Evolutionary conservation across 75 land plant genomes (phyloP).

Genomic region (Picea sitchensis): DNA sequence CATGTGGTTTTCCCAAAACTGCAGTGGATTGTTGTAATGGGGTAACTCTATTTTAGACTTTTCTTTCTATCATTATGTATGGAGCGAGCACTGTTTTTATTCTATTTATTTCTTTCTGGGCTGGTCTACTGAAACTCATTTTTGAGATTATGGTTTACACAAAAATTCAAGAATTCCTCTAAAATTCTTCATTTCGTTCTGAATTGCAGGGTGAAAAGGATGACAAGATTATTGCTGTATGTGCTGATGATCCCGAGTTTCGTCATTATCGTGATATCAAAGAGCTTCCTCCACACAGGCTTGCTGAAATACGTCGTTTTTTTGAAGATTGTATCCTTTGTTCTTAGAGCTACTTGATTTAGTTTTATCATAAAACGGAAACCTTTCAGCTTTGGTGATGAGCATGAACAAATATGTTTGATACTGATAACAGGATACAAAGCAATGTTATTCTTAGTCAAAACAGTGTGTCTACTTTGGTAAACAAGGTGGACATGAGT

Average conservation of each 20-base stretch:
- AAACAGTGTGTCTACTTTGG: background rate
- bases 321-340: slow-evolving; percentile 63
- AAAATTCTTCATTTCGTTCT: background rate
- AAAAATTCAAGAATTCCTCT: background rate
- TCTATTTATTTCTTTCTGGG: background rate
- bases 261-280: slow-evolving; percentile 43
- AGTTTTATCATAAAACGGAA: background rate
- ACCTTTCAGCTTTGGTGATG: background rate
- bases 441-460: background rate
- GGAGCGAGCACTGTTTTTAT: background rate
- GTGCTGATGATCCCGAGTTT: slow-evolving; percentile 59
- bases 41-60: background rate
- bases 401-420: background rate
- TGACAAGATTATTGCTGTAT: slow-evolving; percentile 64
- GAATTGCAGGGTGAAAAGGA: slow-evolving; percentile 56
- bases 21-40: background rate
- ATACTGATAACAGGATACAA: background rate
- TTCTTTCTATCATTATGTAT: background rate
- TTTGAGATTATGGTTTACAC: background rate
- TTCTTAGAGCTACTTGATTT: background rate
- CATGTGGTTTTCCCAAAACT: background rate
- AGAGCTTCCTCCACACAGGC: slow-evolving; percentile 59
- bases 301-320: slow-evolving; percentile 49
- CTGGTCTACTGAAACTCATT: background rate
- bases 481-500: background rate